phyloP scores from a whole-genome alignment of 192 early-diverging fungal genomes.

The Haplosporangium gracile region DNA sequence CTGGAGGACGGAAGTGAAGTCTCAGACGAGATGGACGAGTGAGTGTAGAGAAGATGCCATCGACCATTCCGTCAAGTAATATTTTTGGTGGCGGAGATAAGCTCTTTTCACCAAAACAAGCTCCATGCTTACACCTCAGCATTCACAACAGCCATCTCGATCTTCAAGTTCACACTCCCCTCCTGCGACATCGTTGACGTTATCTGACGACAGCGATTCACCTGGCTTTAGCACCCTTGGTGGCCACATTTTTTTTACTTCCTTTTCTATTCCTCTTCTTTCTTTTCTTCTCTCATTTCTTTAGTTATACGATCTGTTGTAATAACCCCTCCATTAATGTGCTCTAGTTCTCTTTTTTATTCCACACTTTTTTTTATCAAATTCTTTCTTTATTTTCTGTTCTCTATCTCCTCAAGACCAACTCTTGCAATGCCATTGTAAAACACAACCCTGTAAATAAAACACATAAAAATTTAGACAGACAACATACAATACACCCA shows the following conservation, averaged over 20 bases:
- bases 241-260: neutral
- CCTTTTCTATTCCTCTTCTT: neutral
- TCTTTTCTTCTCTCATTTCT: neutral
- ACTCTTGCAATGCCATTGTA: neutral
- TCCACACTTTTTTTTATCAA: neutral
- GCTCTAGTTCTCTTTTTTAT: neutral
- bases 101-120: neutral
- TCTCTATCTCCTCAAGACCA: neutral
- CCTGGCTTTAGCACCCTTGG: neutral
- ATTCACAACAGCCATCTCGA: neutral
- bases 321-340: slow-evolving; percentile 1
- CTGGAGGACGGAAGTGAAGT: slow-evolving; percentile 45
- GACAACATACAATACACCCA: neutral
- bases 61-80: neutral
- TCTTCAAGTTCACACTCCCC: neutral
- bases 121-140: neutral
- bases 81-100: slow-evolving; percentile 3
- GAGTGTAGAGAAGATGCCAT: neutral
- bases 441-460: neutral
- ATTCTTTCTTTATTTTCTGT: neutral
- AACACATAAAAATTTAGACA: neutral
- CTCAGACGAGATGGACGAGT: slow-evolving; percentile 54
- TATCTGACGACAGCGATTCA: neutral
- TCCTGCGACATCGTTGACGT: neutral
- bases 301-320: neutral